These are phyloP conservation scores for Suillus subaureus DNA, from an alignment of 768 basidiomycete species.

Conservation along the genomic window DNA sequence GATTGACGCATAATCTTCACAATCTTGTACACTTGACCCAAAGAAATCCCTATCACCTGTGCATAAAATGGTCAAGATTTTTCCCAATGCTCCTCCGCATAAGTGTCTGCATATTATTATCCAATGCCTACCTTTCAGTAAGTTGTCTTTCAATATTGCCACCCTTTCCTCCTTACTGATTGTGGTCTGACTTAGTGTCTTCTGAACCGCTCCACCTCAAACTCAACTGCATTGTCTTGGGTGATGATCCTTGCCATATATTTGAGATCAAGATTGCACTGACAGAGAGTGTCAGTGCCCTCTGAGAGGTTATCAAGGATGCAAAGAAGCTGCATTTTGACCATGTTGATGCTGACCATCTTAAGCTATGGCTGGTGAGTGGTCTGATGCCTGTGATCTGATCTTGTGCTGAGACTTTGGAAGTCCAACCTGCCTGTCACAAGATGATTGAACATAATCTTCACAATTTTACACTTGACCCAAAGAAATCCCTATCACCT, in stretches of 20 bases:
- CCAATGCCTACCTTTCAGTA: background rate
- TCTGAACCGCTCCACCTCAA: background rate
- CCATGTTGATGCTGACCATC: background rate
- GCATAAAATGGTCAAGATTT: background rate
- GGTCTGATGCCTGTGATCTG: background rate
- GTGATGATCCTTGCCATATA: background rate
- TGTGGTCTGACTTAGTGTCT: no score
- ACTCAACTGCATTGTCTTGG: background rate
- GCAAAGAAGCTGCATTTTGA: background rate
- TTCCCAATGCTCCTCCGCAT: background rate
- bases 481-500: background rate
- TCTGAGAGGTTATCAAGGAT: background rate
- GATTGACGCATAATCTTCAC: background rate
- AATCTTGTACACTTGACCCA: background rate
- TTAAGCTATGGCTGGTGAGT: background rate
- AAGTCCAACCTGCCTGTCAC: background rate
- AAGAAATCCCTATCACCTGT: background rate
- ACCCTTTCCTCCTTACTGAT: background rate
- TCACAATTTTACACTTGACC: background rate
- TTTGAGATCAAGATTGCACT: conserved; percentile 6
- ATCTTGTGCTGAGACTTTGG: background rate
- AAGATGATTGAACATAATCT: background rate
- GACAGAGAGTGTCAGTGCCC: background rate
- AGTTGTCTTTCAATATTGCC: background rate
- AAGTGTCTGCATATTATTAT: conserved; percentile 9